Evolutionary conservation across 495 filamentous ascomycete genomes (phyloP), one percentile per base, ranked within the genome.

Genomic region (Staphylotrichum longicolle): DNA sequence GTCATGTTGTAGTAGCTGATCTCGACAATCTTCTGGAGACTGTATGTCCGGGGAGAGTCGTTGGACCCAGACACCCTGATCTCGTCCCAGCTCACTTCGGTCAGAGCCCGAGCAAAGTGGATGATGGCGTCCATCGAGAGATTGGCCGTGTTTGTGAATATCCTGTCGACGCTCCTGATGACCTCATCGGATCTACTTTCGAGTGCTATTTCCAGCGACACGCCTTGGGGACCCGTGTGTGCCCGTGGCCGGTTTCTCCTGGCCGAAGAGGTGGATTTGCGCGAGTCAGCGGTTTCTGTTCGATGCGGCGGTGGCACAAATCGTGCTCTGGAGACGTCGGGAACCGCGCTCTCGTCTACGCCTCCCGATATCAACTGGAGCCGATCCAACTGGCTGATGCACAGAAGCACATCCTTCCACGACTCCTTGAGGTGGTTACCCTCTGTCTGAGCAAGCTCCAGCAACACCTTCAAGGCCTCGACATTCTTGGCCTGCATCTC

Each of bases 1-100:
- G 88, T 93, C 95, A 99, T 98, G 76, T 99, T 99, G 83, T 98
- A 98, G 70, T 95, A 96, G 74, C 90, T 93, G 72, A 99, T 97
- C 75, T 99, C 94, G 37, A 99, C 95, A 54, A 98, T 82, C 75
- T 99, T 99, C 71, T 99, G 94, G 52, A 99, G 77, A 71, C 91
- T 96, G 77, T 96, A 98, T 8, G 93, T 98, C 52, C 95, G 86
- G 2, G 94, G 95, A 32, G 90, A 91, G 49, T 97, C 92, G 66
- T 90, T 96, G 57, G 95, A 91, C 8, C 95, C 94, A 0, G 93
- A 97, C 8, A 91, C 94, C 70, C 93, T 91, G 66, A 99, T 99
- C 71, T 99, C 94, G 67, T 98, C 93, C 94, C 94, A 97, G 74
- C 94, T 98, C 48, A 99, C 92, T 66, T 96, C 92, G 48, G 90